Base-by-base conservation (phyloP, 1,139 yeast genomes). In the Debaryomyces subglobosus region DNA sequence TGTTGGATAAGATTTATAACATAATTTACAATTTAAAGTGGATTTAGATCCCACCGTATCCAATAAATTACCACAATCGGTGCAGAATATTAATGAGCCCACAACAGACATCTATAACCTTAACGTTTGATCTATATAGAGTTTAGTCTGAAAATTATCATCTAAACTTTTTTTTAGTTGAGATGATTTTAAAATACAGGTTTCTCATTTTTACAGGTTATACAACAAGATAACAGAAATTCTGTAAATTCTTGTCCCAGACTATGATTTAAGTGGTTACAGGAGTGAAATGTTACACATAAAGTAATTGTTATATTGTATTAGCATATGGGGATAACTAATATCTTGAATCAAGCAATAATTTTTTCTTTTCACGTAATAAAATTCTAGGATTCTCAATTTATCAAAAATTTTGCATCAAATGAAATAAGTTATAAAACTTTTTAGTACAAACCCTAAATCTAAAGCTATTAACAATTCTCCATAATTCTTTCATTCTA, bases 31-130 rank as follows among this genome's bases (percentile, higher is more conserved):
- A 48, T 76, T 77, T 47, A 86, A 68, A 41, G 79, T 67, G 5
- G 67, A 51, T 37, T 73, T 62, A 51, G 82, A 78, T 10, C 84
- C 74, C 25, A 79, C 81, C 23, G 89, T 78, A 60, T 90, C 96
- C 53, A 94, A 77, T 51, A 94, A 78, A 63, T 88, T 89, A 61
- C 99, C 99, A 67, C 99, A 94, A 60, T 85, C 89, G n/a, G 85
- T 79, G 66, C 99, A 94, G 69, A 94, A 94, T 56, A 94, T 92
- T 62, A 94, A 82, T 46, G 96, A 88, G 23, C 99, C 99, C 42
- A 94, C 96, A 29, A 85, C 96, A 49, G 97, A 89, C 98, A 94
- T 91, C 20, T 38, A 15, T 10, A 35, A 16, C 38, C 15, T 35
- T 35, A 12, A 16, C 16, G 10, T 35, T 35, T 20, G 8, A 18